These are phyloP conservation scores for Leptomonas seymouri DNA, from an alignment of 208 protist species.

Conservation along the genomic window DNA sequence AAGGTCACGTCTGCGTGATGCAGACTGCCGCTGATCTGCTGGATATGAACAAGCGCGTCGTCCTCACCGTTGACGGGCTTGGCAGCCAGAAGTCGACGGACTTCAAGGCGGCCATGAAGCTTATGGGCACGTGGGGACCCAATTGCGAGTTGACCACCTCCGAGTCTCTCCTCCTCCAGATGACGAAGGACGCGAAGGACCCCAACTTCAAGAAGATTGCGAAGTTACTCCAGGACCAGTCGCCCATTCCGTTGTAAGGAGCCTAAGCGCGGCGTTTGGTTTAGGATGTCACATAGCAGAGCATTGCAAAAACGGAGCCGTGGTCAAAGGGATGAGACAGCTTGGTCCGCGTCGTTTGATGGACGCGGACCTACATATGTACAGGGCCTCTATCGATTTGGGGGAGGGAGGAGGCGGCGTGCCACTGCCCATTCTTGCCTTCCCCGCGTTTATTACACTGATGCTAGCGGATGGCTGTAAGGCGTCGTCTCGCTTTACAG, in stretches of 20 bases:
- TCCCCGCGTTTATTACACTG: neutral
- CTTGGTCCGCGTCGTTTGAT: no score
- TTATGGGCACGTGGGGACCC: constrained; percentile 65
- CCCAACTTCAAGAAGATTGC: constrained; percentile 71
- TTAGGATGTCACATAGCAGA: neutral
- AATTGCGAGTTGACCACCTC: constrained; percentile 68
- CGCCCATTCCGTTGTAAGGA: constrained; percentile 38
- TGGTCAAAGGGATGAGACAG: no score
- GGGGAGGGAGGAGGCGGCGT: neutral
- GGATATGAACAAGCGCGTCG: constrained; percentile 70
- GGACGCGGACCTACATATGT: no score
- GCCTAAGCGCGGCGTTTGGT: neutral
- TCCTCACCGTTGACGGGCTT: constrained; percentile 68
- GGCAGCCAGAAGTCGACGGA: constrained; percentile 77
- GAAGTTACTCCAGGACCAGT: constrained; percentile 52
- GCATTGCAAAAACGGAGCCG: no score
- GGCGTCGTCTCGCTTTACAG: no score
- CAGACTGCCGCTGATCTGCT: constrained; percentile 78
- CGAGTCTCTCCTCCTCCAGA: constrained; percentile 74
- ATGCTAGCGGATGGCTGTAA: constrained; percentile 1
- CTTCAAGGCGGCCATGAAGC: constrained; percentile 53
- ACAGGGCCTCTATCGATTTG: no score
- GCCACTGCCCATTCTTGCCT: neutral
- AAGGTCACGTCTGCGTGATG: constrained; percentile 81
- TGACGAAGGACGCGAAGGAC: constrained; percentile 67